These are phyloP conservation scores for Umbelopsis sp. DNA, from an alignment of 371 early-diverging fungal species.

Conservation along the genomic window DNA sequence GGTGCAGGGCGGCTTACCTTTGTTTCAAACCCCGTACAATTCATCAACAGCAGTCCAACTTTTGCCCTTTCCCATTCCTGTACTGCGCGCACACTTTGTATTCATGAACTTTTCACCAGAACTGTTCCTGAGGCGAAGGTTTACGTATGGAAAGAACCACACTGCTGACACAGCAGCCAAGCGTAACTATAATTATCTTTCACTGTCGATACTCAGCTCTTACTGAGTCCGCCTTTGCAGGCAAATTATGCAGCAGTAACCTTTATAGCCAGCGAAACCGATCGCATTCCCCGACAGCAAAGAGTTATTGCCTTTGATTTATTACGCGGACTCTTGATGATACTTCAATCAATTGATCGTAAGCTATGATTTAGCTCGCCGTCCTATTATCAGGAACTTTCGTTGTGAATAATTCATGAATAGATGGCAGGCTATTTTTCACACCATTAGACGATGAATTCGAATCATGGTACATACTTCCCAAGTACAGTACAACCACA, in stretches of 20 bases:
- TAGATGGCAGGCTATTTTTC: neutral
- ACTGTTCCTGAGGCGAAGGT: too few relatives aligned
- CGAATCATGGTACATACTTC: neutral
- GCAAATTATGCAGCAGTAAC: neutral
- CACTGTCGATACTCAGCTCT: too few relatives aligned
- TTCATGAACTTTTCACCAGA: too few relatives aligned
- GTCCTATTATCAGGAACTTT: neutral
- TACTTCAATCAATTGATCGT: conserved; percentile 42
- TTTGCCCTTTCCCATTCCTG: too few relatives aligned
- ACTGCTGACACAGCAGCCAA: too few relatives aligned
- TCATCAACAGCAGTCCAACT: too few relatives aligned
- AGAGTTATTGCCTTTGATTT: conserved; percentile 27
- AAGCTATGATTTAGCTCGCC: neutral
- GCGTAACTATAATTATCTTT: too few relatives aligned
- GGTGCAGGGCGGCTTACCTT: too few relatives aligned
- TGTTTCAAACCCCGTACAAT: too few relatives aligned
- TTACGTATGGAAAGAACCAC: too few relatives aligned
- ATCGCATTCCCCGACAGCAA: neutral
- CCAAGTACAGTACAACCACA: neutral
- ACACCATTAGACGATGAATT: neutral
- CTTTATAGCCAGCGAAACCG: neutral
- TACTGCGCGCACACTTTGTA: too few relatives aligned
- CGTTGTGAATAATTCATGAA: neutral
- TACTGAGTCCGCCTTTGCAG: neutral
- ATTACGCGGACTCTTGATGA: conserved; percentile 37